Base-by-base conservation (phyloP, 352 stramenopile genomes). In the Phytopythium aichiense region DNA sequence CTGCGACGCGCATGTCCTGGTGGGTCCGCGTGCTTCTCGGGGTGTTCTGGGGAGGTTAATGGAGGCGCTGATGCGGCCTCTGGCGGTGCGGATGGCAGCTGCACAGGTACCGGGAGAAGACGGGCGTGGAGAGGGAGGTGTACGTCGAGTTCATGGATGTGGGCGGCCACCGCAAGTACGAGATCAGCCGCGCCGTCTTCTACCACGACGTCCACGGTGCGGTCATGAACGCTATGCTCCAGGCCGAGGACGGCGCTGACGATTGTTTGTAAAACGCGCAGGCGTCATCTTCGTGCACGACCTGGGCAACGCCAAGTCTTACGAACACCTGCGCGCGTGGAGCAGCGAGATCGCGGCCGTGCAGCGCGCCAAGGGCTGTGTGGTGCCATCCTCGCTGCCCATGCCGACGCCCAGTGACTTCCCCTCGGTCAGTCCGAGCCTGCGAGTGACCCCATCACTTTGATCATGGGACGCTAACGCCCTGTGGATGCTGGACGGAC, bases 71-170 rank as follows among this genome's bases (percentile, higher is more conserved):
- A 3, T 22, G 28, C 15, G n/a, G 52, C 16, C 2, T 2, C 40
- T 61, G 18, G n/a, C 15, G 23, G 11, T 46, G 9, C 7, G 2
- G 11, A n/a, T 18, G 8, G 16, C 55, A 83, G 76, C 55, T 74
- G 42, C 67, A 77, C 31, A 62, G 61, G 22, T 65, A 76, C 58
- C 66, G 69, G 25, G 72, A 84, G n/a, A 51, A 40, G 15, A 79
- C 73, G 25, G 67, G 72, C 35, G 50, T 58, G 12, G 72, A 74
- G 52, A 75, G 71, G 18, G 73, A 92, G 40, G 68, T 84, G 60
- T 91, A 87, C 50, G 70, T 95, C 16, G 87, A 95, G 71, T 94
- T 95, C 46, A 65, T 94, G 22, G 87, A 95, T 53, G 83, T 95
- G 18, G 85, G 87, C 25, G 84, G 87, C 13, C 84, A 95, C 64